A percentile compares a stretch with the other conserved stretches of the same genome.
Evolutionary conservation across 306 rosid genomes (phyloP).

Genomic region (Vachellia pachyceras): DNA sequence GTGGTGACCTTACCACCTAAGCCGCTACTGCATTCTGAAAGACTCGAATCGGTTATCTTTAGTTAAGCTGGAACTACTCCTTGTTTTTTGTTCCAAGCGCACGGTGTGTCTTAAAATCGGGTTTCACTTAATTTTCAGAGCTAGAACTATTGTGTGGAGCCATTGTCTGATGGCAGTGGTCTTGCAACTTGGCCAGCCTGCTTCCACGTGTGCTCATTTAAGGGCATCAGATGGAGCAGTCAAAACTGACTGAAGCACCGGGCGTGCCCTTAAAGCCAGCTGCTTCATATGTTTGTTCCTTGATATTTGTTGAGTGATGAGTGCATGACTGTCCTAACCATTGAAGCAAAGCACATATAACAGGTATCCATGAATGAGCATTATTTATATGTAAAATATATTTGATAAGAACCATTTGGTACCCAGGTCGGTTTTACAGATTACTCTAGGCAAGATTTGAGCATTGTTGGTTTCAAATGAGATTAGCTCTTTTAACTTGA

Average conservation of each 20-base stretch:
- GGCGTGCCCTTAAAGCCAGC: constrained; percentile 12
- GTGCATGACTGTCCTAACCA: not conserved
- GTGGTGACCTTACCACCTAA: no score
- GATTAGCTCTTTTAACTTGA: not conserved
- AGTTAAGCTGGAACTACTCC: no score
- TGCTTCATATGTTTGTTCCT: constrained; percentile 29
- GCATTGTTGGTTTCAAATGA: not conserved
- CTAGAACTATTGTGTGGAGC: not conserved
- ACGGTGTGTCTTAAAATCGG: not conserved
- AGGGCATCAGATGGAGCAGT: not conserved
- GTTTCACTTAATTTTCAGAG: not conserved
- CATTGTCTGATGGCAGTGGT: not conserved
- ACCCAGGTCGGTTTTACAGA: no score
- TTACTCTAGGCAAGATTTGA: not conserved
- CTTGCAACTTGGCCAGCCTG: constrained; percentile 15
- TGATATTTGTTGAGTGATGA: constrained; percentile 13
- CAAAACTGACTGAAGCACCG: not conserved
- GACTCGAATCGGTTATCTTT: no score
- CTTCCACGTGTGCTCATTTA: not conserved
- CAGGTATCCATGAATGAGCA: not conserved
- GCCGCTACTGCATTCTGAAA: no score
- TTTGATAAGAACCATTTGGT: no score
- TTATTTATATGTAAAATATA: not conserved
- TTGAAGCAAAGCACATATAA: constrained; percentile 4
- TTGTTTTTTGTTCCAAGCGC: no score